Evolutionary conservation across 352 stramenopile species (phyloP).

Genomic region (Phytophthora megakarya): DNA sequence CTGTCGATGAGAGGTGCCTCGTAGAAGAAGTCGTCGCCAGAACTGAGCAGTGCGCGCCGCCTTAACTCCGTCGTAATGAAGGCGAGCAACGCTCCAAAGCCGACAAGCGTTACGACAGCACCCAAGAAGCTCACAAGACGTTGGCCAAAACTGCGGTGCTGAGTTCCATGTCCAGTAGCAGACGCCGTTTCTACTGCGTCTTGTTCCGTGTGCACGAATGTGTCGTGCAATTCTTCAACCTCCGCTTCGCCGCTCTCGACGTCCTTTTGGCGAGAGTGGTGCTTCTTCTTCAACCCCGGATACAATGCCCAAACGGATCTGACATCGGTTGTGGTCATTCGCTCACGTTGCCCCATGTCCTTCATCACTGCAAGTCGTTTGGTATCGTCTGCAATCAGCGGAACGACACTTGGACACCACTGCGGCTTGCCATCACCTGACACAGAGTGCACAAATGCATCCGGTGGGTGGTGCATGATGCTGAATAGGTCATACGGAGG

Average conservation of each 20-base stretch:
- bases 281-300: constrained; percentile 54
- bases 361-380: constrained; percentile 62
- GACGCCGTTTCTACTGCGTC: constrained; percentile 36
- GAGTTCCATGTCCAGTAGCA: not conserved
- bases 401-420: constrained; percentile 77
- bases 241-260: constrained; percentile 36
- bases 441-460: constrained; percentile 66
- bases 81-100: constrained; percentile 47
- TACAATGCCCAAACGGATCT: constrained; percentile 79
- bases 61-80: constrained; percentile 47
- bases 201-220: constrained; percentile 60
- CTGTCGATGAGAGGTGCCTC: constrained; percentile 69
- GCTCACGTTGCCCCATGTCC: constrained; percentile 76
- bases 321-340: constrained; percentile 73
- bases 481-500: constrained; percentile 84
- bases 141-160: constrained; percentile 40
- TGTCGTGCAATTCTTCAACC: constrained; percentile 53
- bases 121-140: constrained; percentile 70
- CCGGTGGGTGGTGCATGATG: constrained; percentile 81
- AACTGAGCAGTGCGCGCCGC: constrained; percentile 39
- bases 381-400: constrained; percentile 52
- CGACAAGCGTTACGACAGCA: constrained; percentile 63
- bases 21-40: constrained; percentile 61
- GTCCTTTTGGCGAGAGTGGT: constrained; percentile 40
- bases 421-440: constrained; percentile 28